Evolutionary conservation across 1,139 yeast genomes (phyloP), one percentile per base, ranked within the genome.

Genomic region (Taphrina deformans): DNA sequence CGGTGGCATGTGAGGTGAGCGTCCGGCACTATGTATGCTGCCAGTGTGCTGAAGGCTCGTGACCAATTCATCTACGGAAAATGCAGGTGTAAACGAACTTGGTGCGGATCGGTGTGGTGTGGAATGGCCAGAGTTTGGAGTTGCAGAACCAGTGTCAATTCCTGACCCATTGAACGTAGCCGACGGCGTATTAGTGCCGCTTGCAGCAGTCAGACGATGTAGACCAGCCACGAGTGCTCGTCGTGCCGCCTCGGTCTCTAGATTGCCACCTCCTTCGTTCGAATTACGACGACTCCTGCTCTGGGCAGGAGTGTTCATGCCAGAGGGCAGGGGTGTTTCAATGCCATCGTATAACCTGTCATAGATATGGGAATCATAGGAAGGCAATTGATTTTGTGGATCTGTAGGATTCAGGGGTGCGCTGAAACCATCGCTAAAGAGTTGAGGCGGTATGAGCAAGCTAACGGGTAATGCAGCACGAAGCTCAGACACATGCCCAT

Each of bases 341-440:
- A 85, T 79, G 66, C 88, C 96, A 41, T 83, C 80, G 92, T 92
- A 92, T 45, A 93, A 77, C 66, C 91, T 78, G 75, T 93, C 99
- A 75, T 89, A 91, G 41, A 91, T 84, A 74, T 90, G 96, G 68
- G 82, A 85, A 69, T 86, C 91, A 73, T 93, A 93, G 68, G 88
- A 82, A 31, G 99, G 99, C 2, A 98, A 98, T 0, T 97, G 96
- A 75, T 85, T 80, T 16, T 40, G 58, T 50, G 84, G 76, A 38
- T 74, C 69, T 52, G 62, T 33, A 33, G 68, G 67, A 46, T 59
- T 48, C 38, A 65, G 26, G 14, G 48, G 41, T n/a, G 66, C 41
- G 55, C 50, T 55, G 52, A 68, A 69, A 14, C 70, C 70, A 33
- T 66, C 69, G 21, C 70, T 62, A 21, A 92, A 82, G 5, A 93